Percentiles rank a stretch among this genome's conserved stretches.
Conservation (phyloP, 2,329 filamentous ascomycete species). For the Botrytis elliptica region DNA sequence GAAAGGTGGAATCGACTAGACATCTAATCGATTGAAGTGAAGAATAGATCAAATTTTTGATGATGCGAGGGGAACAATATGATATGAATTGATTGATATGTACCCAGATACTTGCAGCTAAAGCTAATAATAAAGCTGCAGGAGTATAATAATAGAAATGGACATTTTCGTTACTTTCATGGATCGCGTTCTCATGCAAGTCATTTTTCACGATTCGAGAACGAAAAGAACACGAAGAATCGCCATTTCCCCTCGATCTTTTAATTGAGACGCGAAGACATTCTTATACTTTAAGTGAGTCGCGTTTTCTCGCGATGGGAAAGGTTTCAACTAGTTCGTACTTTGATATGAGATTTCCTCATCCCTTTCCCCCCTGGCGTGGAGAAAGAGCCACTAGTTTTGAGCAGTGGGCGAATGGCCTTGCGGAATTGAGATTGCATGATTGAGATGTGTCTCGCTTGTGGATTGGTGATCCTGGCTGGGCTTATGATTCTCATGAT, state of each 20-base stretch:
- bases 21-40: not conserved
- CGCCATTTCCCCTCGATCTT: not conserved
- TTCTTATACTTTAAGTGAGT: not conserved
- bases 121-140: not conserved
- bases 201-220: slow-evolving; percentile 4
- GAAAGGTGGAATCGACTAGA: not conserved
- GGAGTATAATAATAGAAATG: not conserved
- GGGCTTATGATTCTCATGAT: not conserved
- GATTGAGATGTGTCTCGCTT: slow-evolving; percentile 8
- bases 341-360: not conserved
- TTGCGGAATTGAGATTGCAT: not conserved
- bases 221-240: slow-evolving; percentile 1
- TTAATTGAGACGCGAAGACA: not conserved
- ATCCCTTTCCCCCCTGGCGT: not conserved
- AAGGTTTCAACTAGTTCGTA: not conserved
- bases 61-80: not conserved
- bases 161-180: not conserved
- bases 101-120: not conserved
- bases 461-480: not conserved
- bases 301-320: slow-evolving; percentile 9
- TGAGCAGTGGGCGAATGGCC: not conserved
- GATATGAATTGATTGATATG: not conserved
- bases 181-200: not conserved
- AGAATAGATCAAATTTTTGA: not conserved
- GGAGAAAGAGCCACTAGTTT: not conserved